A percentile compares a stretch with the other conserved stretches of the same genome.
Conservation (phyloP, 345 rosid species). For the Citrus inodora region DNA sequence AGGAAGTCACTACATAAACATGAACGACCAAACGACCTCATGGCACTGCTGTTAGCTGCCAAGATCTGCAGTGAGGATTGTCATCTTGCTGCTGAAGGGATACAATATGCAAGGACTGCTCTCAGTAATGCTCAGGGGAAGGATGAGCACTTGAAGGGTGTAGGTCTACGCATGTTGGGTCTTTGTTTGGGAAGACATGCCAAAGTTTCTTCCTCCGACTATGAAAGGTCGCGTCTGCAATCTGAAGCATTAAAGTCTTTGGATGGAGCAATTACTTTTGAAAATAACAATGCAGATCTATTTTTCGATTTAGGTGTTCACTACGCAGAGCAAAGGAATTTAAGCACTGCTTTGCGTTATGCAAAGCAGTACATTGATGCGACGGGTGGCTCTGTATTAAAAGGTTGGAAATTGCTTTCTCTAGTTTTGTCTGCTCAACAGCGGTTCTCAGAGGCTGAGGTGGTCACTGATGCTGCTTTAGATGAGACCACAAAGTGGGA, state of each 20-base stretch:
- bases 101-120: slow-evolving; percentile 66
- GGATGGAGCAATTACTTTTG: slow-evolving; percentile 61
- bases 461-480: slow-evolving; percentile 84
- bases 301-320: slow-evolving; percentile 79
- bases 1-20: slow-evolving; percentile 80
- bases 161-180: slow-evolving; percentile 66
- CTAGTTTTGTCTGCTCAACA: slow-evolving; percentile 88
- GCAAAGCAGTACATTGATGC: slow-evolving; percentile 73
- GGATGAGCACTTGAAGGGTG: slow-evolving; percentile 76
- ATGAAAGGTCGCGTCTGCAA: slow-evolving; percentile 75
- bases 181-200: slow-evolving; percentile 85
- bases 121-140: slow-evolving; percentile 50
- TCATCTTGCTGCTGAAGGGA: slow-evolving; percentile 80
- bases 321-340: slow-evolving; percentile 82
- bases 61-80: slow-evolving; percentile 78
- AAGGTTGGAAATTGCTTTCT: slow-evolving; percentile 89
- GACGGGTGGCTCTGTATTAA: slow-evolving; percentile 76
- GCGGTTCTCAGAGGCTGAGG: slow-evolving; percentile 79
- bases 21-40: slow-evolving; percentile 68
- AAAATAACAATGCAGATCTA: slow-evolving; percentile 67
- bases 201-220: slow-evolving; percentile 70
- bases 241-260: slow-evolving; percentile 77
- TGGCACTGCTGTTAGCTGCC: slow-evolving; percentile 72
- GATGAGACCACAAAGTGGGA: slow-evolving; percentile 96
- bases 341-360: slow-evolving; percentile 60